These are phyloP conservation scores for Calonectria henricotiae DNA, from an alignment of 2,329 filamentous ascomycete species.

Conservation along the genomic window DNA sequence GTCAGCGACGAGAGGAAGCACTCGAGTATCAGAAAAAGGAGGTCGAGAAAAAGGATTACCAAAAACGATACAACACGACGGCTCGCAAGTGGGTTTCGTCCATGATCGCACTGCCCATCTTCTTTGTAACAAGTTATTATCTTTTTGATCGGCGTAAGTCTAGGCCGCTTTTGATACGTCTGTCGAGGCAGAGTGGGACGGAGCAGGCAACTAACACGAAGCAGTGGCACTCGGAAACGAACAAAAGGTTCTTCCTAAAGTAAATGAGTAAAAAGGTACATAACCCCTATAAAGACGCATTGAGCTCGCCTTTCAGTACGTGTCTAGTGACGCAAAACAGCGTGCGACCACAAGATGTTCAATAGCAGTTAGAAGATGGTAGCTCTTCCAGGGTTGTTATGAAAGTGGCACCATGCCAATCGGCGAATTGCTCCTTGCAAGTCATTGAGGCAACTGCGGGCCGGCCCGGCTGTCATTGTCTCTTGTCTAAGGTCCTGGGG, in stretches of 20 bases:
- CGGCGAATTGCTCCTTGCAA: neutral
- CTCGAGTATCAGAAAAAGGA: constrained; percentile 43
- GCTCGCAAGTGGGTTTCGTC: constrained; percentile 64
- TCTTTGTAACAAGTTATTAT: constrained; percentile 71
- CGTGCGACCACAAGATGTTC: neutral
- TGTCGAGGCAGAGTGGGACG: neutral
- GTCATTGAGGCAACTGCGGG: too few species aligned
- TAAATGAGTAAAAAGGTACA: neutral
- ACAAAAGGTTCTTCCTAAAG: constrained; percentile 4
- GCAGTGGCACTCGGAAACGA: constrained; percentile 3
- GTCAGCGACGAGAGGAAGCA: constrained; percentile 41
- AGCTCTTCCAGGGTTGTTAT: neutral
- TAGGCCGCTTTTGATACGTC: accelerated
- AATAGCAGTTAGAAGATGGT: neutral
- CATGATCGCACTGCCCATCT: constrained; percentile 70
- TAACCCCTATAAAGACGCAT: neutral
- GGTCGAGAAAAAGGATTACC: constrained; percentile 57
- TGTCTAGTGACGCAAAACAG: neutral
- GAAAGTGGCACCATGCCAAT: neutral
- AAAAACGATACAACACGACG: constrained; percentile 63
- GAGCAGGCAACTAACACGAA: neutral
- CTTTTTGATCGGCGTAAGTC: constrained; percentile 68
- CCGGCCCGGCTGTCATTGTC: too few species aligned
- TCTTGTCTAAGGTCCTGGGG: too few species aligned
- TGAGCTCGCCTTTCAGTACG: too few species aligned